phyloP scores from a whole-genome alignment of 495 filamentous ascomycete species.

The Friedmanniomyces simplex region DNA sequence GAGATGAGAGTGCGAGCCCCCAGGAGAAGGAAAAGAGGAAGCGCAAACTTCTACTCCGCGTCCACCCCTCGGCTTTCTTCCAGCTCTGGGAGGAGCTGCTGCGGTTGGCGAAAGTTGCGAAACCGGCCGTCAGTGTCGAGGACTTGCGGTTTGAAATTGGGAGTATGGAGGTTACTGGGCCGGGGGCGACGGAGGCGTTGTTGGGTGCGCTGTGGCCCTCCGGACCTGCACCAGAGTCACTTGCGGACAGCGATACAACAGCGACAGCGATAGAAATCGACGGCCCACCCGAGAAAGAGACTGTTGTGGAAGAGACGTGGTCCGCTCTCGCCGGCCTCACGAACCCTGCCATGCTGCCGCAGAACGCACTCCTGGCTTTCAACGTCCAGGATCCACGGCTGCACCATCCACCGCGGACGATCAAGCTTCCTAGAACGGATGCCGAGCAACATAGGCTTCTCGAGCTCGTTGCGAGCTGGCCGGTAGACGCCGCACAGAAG shows the following conservation, averaged over 20 bases:
- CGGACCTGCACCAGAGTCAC: conserved; percentile 19
- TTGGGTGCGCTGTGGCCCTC: conserved; percentile 58
- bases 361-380: conserved; percentile 62
- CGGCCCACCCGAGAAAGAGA: not conserved
- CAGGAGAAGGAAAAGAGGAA: conserved; percentile 33
- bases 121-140: conserved; percentile 64
- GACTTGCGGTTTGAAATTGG: conserved; percentile 91
- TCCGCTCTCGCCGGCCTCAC: conserved; percentile 55
- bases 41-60: conserved; percentile 58
- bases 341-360: conserved; percentile 66
- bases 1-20: conserved; percentile 18
- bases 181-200: conserved; percentile 72
- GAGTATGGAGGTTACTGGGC: conserved; percentile 80
- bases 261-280: not conserved
- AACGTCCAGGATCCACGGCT: conserved; percentile 70
- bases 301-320: conserved; percentile 37
- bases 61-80: conserved; percentile 82
- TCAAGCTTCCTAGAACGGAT: conserved; percentile 30
- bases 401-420: conserved; percentile 51
- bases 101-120: conserved; percentile 56
- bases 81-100: conserved; percentile 75
- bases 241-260: conserved; percentile 37
- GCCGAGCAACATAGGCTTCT: conserved; percentile 42
- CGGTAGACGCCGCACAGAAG: conserved; percentile 47
- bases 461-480: conserved; percentile 56